Base-by-base conservation (phyloP, 2,329 filamentous ascomycete genomes). In the Aspergillus viridinutans region DNA sequence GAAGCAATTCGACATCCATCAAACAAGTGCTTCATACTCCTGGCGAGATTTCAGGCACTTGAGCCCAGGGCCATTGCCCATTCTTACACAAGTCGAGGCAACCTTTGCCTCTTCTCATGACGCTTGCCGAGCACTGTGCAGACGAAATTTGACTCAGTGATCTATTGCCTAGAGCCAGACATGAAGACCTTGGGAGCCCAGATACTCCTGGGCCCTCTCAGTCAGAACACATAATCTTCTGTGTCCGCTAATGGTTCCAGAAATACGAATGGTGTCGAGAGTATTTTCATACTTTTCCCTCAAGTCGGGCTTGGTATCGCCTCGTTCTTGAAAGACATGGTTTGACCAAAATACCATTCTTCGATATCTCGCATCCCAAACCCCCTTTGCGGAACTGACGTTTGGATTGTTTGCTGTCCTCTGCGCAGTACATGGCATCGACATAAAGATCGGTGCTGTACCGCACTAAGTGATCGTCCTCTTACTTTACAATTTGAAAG, bases 381-480 rank as follows among this genome's bases (percentile, higher is more conserved):
- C 26, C 5, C 4, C 7, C 3, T 1, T 17, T 21, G 57, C 54
- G 9, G 55, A 60, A 29, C 6, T 26, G 26, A 8, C 60, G 65
- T 47, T 62, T 58, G 21, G 61, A 54, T 47, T 65, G 21, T 26
- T 45, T 53, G 47, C 66, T 26, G 26, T 26, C 7, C 26, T 26
- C 26, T 26, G 26, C 26, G 26, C 59, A 28, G 61, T 54, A 47
- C 58, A 65, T 52, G 21, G 60, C 53, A 55, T 65, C 54, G 49
- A 58, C 55, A 54, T 65, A 63, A 10, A 66, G 53, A 17, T 49
- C 59, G 20, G 55, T 59, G 50, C 62, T 65, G 43, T 63, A 64
- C 17, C n/a, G n/a, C n/a, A n/a, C n/a, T n/a, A n/a, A n/a, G n/a
- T n/a, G n/a, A n/a, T n/a, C n/a, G n/a, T n/a, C n/a, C 23, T 61